These are phyloP conservation scores for Beauveria caledonica DNA, from an alignment of 2,329 filamentous ascomycete species.

Conservation along the genomic window DNA sequence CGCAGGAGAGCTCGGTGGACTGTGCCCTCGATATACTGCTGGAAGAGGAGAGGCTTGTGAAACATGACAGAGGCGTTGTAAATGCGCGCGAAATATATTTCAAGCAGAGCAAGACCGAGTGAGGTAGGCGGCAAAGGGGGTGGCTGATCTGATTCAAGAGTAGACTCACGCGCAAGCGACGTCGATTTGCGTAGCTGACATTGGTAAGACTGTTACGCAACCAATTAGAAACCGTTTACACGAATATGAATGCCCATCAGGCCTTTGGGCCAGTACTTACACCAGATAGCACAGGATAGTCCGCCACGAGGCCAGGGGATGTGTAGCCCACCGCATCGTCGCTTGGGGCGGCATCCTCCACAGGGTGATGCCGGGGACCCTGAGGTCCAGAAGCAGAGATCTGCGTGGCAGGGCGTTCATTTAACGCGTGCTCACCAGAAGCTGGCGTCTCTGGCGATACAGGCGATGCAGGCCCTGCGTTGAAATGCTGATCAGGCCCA, in stretches of 20 bases:
- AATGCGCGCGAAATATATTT: conserved; percentile 1
- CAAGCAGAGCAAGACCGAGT: not conserved
- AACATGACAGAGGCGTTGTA: not conserved
- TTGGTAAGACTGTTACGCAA: not conserved
- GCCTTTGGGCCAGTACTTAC: not conserved
- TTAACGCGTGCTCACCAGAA: not conserved
- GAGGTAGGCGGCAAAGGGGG: conserved; percentile 1
- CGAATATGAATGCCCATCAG: no score
- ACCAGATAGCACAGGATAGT: not conserved
- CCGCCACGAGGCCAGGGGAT: not conserved
- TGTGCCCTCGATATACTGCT: conserved; percentile 1
- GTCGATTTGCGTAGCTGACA: not conserved
- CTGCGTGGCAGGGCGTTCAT: not conserved
- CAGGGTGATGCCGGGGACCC: no score
- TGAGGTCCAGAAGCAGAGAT: not conserved
- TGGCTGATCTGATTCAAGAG: not conserved
- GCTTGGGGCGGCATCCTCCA: not conserved
- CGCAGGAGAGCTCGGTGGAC: conserved; percentile 1
- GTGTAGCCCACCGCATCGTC: not conserved
- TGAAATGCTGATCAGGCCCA: not conserved
- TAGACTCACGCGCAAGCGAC: not conserved
- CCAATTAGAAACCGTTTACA: not conserved
- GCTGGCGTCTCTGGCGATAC: not conserved
- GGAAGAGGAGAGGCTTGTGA: conserved; percentile 1
- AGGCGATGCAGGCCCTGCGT: not conserved